Conservation (phyloP, 1,139 yeast genomes). For the Geotrichum aggregatum region DNA sequence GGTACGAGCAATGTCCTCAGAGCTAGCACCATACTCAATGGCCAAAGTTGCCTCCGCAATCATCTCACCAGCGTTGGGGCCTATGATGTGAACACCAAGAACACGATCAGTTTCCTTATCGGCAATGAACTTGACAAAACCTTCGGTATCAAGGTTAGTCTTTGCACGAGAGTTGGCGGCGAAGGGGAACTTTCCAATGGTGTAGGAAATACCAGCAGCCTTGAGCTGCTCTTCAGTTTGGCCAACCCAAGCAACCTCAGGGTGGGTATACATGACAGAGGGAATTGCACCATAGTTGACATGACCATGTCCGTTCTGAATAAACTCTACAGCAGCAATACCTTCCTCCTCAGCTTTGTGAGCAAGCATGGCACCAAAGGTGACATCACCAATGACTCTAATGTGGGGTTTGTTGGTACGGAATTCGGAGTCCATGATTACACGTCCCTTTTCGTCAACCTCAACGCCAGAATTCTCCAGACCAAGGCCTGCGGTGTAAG, state of each 20-base stretch:
- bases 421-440: slow-evolving; percentile 90
- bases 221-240: slow-evolving; percentile 92
- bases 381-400: slow-evolving; percentile 96
- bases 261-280: slow-evolving; percentile 97
- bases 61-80: slow-evolving; percentile 99
- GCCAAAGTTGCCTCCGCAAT: slow-evolving; percentile 98
- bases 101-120: slow-evolving; percentile 97
- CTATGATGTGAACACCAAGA: slow-evolving; percentile 94
- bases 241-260: slow-evolving; percentile 99
- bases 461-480: slow-evolving; percentile 87
- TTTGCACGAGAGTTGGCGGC: slow-evolving; percentile 99
- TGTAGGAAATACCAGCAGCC: slow-evolving; percentile 87
- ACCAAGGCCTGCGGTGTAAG: slow-evolving; percentile 85
- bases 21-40: slow-evolving; percentile 95
- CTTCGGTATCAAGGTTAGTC: slow-evolving; percentile 95
- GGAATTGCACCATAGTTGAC: slow-evolving; percentile 98
- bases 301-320: slow-evolving; percentile 92
- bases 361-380: slow-evolving; percentile 98
- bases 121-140: slow-evolving; percentile 90
- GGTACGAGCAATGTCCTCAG: slow-evolving; percentile 95
- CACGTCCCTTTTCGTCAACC: slow-evolving; percentile 84
- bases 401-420: slow-evolving; percentile 90
- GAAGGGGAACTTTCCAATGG: slow-evolving; percentile 96
- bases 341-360: slow-evolving; percentile 99
- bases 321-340: slow-evolving; percentile 94